phyloP scores from a whole-genome alignment of 2,329 filamentous ascomycete species.

The Aspergillus intermedius region DNA sequence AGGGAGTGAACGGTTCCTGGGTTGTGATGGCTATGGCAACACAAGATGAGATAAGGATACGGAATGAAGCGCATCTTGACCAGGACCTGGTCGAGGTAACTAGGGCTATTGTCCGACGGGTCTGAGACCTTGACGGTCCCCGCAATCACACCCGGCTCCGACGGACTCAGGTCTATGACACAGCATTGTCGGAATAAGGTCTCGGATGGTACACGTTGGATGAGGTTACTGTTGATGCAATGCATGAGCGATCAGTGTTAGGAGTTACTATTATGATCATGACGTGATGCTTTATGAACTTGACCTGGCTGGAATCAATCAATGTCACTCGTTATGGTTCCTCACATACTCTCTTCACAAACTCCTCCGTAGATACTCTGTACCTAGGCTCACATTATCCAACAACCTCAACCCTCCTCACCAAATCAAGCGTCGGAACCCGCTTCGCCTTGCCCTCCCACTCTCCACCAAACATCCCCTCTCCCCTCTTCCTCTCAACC shows the following conservation, averaged over 20 bases:
- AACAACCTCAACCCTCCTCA: too few species aligned
- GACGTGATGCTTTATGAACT: background rate
- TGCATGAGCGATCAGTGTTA: too few species aligned
- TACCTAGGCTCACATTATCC: too few species aligned
- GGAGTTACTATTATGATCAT: background rate
- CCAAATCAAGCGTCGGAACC: too few species aligned
- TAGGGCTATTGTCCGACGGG: background rate
- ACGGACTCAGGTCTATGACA: background rate
- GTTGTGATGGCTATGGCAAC: background rate
- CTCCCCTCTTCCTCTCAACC: too few species aligned
- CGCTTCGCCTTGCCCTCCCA: too few species aligned
- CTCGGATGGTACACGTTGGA: too few species aligned
- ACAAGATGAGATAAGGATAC: background rate
- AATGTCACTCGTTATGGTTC: background rate
- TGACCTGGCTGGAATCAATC: conserved; percentile 1
- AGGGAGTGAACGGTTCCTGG: conserved; percentile 20
- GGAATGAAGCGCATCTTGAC: background rate
- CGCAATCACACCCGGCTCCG: conserved; percentile 3
- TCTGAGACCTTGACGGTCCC: background rate
- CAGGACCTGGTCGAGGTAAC: background rate
- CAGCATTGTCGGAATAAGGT: too few species aligned
- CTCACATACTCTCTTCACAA: background rate
- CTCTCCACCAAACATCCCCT: too few species aligned
- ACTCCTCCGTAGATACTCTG: background rate
- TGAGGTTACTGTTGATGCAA: background rate